Base-by-base conservation (phyloP, 176 grass and related monocot genomes). In the Cenchrus fungigraminus region DNA sequence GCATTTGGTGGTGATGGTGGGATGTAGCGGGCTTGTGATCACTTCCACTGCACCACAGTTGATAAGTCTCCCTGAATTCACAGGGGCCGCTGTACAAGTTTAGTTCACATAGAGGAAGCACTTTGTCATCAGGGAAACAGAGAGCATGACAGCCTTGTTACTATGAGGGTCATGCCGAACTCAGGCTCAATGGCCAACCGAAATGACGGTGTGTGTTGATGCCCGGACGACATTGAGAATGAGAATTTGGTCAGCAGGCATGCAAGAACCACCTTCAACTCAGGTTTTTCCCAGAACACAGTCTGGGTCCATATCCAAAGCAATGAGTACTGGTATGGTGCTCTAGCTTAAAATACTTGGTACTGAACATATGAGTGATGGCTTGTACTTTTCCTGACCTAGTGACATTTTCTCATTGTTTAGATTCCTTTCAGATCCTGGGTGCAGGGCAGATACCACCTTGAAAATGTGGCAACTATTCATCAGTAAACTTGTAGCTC, bases 271-370 rank as follows among this genome's bases (percentile, higher is more conserved):
- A 90, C 34, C 85, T 92, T 92, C 60, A 94, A 13, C 88, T 94
- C 92, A 94, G 87, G 47, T 94, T 85, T 42, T 94, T 90, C n/a
- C 87, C 92, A 28, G 43, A 57, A 22, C 73, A 85, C 0, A 56
- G 8, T 56, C 73, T 75, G 5, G 82, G 76, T 2, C 95, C 95
- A 2, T 87, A 49, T 29, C 88, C 95, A 4, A 97, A 44, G 45
- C 0, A 6, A 50, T 16, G 1, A 81, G 53, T 58, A 20, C 73
- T 58, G 40, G 2, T 76, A 37, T 37, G 20, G 31, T 57, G 11
- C 55, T 20, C 2, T 28, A 57, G 3, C 16, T 56, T 55, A 81
- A 56, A 69, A 44, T 69, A 81, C 32, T 54, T 61, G 51, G 53
- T 16, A 65, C 20, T 12, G 17, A 65, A 14, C 29, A 53, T 59